Percentiles rank a stretch among this genome's conserved stretches.
Conservation (phyloP, 768 basidiomycete genomes). For the Hemileccinum impolitum region DNA sequence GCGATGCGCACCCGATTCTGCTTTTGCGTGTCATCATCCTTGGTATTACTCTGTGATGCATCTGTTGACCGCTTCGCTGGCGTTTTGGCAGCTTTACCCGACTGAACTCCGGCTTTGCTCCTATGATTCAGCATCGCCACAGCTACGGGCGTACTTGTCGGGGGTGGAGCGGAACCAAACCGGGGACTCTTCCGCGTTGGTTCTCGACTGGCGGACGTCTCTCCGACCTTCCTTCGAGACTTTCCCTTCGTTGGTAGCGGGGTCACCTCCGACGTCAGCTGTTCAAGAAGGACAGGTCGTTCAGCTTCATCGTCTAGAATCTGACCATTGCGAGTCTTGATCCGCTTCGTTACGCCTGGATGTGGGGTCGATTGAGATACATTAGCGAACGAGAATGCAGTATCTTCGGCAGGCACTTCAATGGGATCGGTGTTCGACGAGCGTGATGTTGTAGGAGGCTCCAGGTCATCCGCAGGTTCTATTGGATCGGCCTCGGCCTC, state of each 20-base stretch:
- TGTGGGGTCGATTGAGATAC: constrained; percentile 22
- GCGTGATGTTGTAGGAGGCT: constrained; percentile 8
- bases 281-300: constrained; percentile 20
- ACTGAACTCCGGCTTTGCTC: background rate
- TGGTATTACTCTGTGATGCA: background rate
- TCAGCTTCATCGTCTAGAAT: constrained; percentile 24
- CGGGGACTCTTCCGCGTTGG: constrained; percentile 22
- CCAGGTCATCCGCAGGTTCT: constrained; percentile 39
- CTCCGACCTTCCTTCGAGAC: constrained; percentile 12
- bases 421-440: constrained; percentile 28
- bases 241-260: constrained; percentile 19
- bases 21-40: background rate
- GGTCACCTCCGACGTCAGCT: constrained; percentile 19
- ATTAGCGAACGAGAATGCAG: background rate
- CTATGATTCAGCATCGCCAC: constrained; percentile 1
- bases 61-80: constrained; percentile 7
- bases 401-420: constrained; percentile 18
- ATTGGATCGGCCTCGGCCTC: constrained; percentile 38
- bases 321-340: constrained; percentile 41
- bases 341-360: constrained; percentile 37
- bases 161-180: constrained; percentile 2
- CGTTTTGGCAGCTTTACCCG: constrained; percentile 8
- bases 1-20: background rate
- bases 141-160: constrained; percentile 9
- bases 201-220: constrained; percentile 23